Conservation (phyloP, 306 rosid genomes). For the Cucurbita argyrosperma region DNA sequence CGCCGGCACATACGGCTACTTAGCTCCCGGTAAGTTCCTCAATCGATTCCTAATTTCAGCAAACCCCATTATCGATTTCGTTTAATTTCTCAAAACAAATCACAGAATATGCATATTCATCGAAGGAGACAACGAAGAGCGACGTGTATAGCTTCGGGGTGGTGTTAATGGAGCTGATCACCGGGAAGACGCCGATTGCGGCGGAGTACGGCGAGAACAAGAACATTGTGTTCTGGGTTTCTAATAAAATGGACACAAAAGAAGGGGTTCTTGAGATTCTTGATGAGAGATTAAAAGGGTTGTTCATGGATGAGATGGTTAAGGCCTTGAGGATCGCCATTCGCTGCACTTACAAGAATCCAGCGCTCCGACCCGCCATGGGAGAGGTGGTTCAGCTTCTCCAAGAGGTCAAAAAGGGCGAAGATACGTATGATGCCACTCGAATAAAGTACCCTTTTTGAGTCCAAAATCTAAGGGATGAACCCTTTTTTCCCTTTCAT, state of each 20-base stretch:
- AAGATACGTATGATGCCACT: not conserved
- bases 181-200: conserved; percentile 81
- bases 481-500: not conserved
- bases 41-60: not conserved
- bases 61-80: not conserved
- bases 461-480: not conserved
- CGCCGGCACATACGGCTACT: conserved; percentile 84
- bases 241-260: conserved; percentile 75
- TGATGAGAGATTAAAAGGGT: conserved; percentile 36
- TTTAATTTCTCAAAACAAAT: not conserved
- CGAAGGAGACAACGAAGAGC: conserved; percentile 82
- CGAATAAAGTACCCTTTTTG: not conserved
- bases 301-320: conserved; percentile 58
- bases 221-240: conserved; percentile 76
- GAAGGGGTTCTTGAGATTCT: conserved; percentile 67
- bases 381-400: conserved; percentile 76
- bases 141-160: conserved; percentile 95
- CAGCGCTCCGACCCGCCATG: conserved; percentile 76
- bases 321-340: conserved; percentile 60
- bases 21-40: conserved; percentile 65
- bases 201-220: conserved; percentile 80
- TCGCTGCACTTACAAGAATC: conserved; percentile 76
- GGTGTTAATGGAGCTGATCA: conserved; percentile 74
- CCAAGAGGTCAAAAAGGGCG: conserved; percentile 22
- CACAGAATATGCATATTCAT: conserved; percentile 83